Base-by-base conservation (phyloP, 768 basidiomycete species). In the Kwoniella mangroviensis region DNA sequence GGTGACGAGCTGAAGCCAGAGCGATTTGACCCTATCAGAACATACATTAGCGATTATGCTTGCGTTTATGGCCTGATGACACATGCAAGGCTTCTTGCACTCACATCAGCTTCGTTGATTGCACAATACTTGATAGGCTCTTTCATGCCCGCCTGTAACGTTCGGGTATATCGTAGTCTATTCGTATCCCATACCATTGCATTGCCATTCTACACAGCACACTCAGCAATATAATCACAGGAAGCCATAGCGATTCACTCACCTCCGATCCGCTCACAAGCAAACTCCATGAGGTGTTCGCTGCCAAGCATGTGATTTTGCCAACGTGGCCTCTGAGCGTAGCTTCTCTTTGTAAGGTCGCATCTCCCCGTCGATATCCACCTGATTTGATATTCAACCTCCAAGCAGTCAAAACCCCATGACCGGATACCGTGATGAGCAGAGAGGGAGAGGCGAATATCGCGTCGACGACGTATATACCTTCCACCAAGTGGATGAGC, bases 181-280 rank as follows among this genome's bases (percentile, higher is more conserved):
- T 97, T 96, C 63, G 94, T 86, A 81, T 96, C 94, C 94, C 94
- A 97, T 3, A 96, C 67, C 3, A 90, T 90, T 0, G 91, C 92
- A 70, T 90, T 92, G 1, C 94, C 92, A 75, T 96, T 94, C 76
- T 79, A 59, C 57, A 13, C 28, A 13, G 28, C 3, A 4, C 12
- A 13, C 19, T 67, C 15, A 72, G 56, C 45, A 5, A 17, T 4
- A 49, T 54, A 34, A 6, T 24, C 51, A 56, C 26, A 22, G 17
- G 22, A 34, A 22, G 34, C 61, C 43, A 45, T 21, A 26, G 54
- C 34, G 34, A 34, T 34, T 1, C 34, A 74, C 72, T 69, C 59
- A 79, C 78, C 60, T 88, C 87, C 17, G 92, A 91, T 11, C 93
- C 93, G 73, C 92, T 94, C 54, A 94, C 87, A 24, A 89, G 87